Conservation (phyloP, 306 rosid species). For the Datisca glomerata region DNA sequence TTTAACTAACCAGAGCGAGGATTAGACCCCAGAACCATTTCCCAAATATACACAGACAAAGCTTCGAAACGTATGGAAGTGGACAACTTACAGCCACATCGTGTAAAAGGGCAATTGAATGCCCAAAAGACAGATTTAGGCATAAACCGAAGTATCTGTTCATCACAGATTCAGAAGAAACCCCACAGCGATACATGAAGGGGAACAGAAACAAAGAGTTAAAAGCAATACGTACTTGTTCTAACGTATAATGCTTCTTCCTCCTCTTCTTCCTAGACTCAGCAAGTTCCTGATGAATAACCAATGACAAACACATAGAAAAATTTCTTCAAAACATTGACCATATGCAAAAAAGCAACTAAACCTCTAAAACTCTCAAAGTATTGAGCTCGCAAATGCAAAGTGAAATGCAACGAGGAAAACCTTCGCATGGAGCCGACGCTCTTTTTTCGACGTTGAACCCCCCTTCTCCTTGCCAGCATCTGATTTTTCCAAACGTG, state of each 20-base stretch:
- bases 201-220: too few species aligned
- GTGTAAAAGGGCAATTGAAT: too few species aligned
- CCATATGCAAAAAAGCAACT: not conserved
- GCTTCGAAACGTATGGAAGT: too few species aligned
- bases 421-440: constrained; percentile 68
- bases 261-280: constrained; percentile 89
- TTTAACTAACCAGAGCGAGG: too few species aligned
- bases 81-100: too few species aligned
- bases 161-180: too few species aligned
- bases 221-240: constrained; percentile 42
- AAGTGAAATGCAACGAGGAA: not conserved
- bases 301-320: constrained; percentile 7
- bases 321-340: not conserved
- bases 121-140: too few species aligned
- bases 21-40: too few species aligned
- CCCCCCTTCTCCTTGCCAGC: constrained; percentile 17
- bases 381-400: too few species aligned
- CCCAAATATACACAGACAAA: too few species aligned
- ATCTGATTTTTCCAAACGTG: constrained; percentile 14
- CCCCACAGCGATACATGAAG: too few species aligned
- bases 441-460: constrained; percentile 49
- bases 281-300: constrained; percentile 71
- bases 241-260: constrained; percentile 59
- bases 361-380: not conserved
- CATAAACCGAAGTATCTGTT: too few species aligned